Evolutionary conservation across 2,329 filamentous ascomycete species (phyloP), one percentile per base, ranked within the genome.

Genomic region (Monosporascus sp.): DNA sequence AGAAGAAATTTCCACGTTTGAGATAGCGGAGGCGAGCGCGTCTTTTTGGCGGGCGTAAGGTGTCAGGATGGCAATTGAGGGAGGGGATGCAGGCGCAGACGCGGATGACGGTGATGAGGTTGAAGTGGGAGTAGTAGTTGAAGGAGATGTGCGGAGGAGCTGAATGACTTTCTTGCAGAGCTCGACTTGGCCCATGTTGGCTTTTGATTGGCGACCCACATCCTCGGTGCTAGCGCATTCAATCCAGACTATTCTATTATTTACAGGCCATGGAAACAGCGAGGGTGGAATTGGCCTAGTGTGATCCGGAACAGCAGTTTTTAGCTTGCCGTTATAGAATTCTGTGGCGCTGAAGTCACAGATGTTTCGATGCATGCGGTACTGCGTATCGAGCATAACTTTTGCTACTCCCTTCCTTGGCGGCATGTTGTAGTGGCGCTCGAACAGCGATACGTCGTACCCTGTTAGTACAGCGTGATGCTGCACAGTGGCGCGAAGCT

Each of bases 311-410:
- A 72, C 58, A 0, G 65, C 70, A 0, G 72, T 73, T 3, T 64
- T 60, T 2, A 77, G 56, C 11, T 61, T 69, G 2, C 61, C 59
- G 0, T 66, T 52, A 51, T 77, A 77, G 54, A 77, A 75, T 48
- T 74, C 69, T 0, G 40, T 50, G 0, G 73, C 74, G 51, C 63
- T 69, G 49, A 75, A 74, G n/a, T 60, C 45, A 54, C 72, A 74
- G 8, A 77, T 67, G 2, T 55, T 56, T 0, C 63, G 62, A 55
- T 75, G 72, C 72, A 76, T 76, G 1, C 74, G 70, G 55, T 77
- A 74, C 52, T 77, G 74, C 0, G 65, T 72, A 50, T 75, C 68
- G 5, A 77, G 60, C 72, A 77, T 77, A 18, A 71, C 62, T 52
- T 64, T 74, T 5, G 35, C 61, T 20, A 69, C 41, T 3, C 40